Conservation (phyloP, 495 filamentous ascomycete genomes). For the Daldinia concentrica region DNA sequence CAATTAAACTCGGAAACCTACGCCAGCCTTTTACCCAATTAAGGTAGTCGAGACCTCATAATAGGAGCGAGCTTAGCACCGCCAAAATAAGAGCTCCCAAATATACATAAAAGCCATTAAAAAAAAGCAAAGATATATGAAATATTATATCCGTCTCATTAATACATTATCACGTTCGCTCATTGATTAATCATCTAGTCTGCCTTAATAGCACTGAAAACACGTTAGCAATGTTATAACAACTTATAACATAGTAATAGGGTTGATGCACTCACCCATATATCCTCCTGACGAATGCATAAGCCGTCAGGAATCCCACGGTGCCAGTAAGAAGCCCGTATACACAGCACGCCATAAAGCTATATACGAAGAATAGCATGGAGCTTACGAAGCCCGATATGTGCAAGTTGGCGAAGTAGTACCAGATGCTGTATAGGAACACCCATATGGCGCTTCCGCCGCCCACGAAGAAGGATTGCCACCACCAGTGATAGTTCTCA, state of each 20-base stretch:
- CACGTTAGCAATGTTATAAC: constrained; percentile 20
- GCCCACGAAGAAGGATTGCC: constrained; percentile 88
- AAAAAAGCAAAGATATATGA: constrained; percentile 20
- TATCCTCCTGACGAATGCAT: constrained; percentile 88
- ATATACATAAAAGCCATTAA: neutral
- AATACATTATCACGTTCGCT: constrained; percentile 34
- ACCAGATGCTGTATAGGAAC: constrained; percentile 86
- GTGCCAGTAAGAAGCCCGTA: constrained; percentile 89
- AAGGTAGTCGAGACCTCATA: neutral
- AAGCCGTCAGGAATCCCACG: constrained; percentile 86
- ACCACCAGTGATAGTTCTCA: constrained; percentile 97
- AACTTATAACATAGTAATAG: too few species aligned
- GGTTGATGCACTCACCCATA: constrained; percentile 70
- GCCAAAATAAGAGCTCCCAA: neutral
- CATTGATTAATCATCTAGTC: constrained; percentile 41
- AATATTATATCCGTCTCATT: constrained; percentile 30
- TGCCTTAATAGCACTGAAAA: constrained; percentile 48
- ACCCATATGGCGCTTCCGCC: constrained; percentile 85
- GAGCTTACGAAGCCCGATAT: constrained; percentile 83
- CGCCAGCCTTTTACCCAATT: neutral
- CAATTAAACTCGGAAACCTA: neutral
- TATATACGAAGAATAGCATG: constrained; percentile 88
- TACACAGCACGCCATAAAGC: constrained; percentile 78
- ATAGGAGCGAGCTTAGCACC: neutral
- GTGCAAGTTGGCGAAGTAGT: constrained; percentile 83